Evolutionary conservation across 148 eudicot species (phyloP), one percentile per base, ranked within the genome.

Genomic region (Talinum fruticosum): DNA sequence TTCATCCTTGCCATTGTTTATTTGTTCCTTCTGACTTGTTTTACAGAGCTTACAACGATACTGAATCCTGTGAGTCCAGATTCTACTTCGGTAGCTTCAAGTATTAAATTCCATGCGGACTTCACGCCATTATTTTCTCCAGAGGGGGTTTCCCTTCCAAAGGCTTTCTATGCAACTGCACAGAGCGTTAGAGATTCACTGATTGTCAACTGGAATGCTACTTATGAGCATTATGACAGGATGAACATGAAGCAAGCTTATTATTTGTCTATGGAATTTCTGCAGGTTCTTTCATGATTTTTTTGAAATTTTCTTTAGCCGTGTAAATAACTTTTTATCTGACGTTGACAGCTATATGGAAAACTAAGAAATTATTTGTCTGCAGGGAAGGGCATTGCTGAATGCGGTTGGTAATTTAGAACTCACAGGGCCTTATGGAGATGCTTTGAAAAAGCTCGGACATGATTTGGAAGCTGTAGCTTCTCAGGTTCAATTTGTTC

Each of bases 201-300:
- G 37, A 84, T 91, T 45, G 75, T 81, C 76, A 91, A 88, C 38
- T 91, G 96, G 96, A 91, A 91, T 76, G 88, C 91, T 30, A 91
- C 96, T 6, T 86, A 89, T 84, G 88, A 89, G 66, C 72, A 77
- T 35, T 82, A 87, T 76, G 96, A 91, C 71, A 87, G 81, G 86
- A 82, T 80, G 83, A 91, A 91, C 83, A 88, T 87, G 34, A 91
- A 91, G 85, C 96, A 91, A 80, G 96, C 96, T n/a, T 91, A 91
- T 78, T 91, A 91, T 79, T 73, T 91, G 54, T 91, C 96, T 2
- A 91, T 91, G 96, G 96, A 91, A 76, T 91, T 89, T 85, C 84
- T 91, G 44, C 96, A 91, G 96, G 96, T 89, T 82, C 71, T 74
- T 77, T 57, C 44, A 18, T 34, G 72, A 19, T 29, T 51, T 74